These are phyloP conservation scores for Colletotrichum zoysiae DNA, from an alignment of 2,329 filamentous ascomycete species.

Conservation along the genomic window DNA sequence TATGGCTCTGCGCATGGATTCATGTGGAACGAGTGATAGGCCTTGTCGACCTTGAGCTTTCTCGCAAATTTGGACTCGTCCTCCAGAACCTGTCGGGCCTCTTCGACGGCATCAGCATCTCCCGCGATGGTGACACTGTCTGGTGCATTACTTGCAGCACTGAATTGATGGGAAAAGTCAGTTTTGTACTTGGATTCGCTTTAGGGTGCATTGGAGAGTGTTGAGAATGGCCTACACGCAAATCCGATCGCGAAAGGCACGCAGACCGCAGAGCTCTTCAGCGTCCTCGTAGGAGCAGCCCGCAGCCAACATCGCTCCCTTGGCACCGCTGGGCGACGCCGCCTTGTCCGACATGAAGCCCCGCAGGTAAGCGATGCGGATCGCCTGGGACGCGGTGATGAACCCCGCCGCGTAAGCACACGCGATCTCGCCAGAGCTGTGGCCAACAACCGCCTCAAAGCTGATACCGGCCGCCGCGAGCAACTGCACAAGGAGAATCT, in stretches of 20 bases:
- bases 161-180: background rate
- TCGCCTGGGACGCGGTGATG: background rate
- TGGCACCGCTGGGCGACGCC: background rate
- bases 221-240: background rate
- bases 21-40: background rate
- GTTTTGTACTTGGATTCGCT: too few species aligned
- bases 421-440: background rate
- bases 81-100: background rate
- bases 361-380: background rate
- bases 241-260: background rate
- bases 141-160: background rate
- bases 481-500: background rate
- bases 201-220: too few species aligned
- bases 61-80: background rate
- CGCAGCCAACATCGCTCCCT: background rate
- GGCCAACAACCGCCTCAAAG: background rate
- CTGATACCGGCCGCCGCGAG: background rate
- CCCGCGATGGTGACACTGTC: background rate
- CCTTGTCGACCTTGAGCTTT: background rate
- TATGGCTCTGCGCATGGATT: background rate
- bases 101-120: background rate
- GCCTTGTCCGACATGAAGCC: background rate
- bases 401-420: background rate
- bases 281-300: background rate
- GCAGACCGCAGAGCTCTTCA: background rate